These are phyloP conservation scores for Diaporthe sp. DNA, from an alignment of 2,329 filamentous ascomycete genomes.

Conservation along the genomic window DNA sequence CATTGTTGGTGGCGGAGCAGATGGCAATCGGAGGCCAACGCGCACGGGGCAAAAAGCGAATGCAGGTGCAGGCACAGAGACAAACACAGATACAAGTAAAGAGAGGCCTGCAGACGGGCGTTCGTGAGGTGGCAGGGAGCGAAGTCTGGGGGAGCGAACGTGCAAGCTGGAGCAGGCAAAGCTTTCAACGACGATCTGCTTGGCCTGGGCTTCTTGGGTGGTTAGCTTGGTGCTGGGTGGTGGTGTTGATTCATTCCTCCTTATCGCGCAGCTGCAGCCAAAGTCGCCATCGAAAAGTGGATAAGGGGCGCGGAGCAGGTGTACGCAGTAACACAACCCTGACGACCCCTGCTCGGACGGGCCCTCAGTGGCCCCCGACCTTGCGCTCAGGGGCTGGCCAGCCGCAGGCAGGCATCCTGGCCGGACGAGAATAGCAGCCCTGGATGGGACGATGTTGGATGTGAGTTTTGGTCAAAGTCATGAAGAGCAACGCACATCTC, in stretches of 20 bases:
- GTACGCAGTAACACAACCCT: background rate
- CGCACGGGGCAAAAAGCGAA: slow-evolving; percentile 6
- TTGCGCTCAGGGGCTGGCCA: slow-evolving; percentile 13
- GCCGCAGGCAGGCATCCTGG: slow-evolving; percentile 1
- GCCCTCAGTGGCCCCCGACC: slow-evolving; percentile 2
- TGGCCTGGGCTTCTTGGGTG: background rate
- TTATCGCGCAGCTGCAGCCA: slow-evolving; percentile 11
- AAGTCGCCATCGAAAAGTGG: slow-evolving; percentile 21
- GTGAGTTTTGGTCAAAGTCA: slow-evolving; percentile 9
- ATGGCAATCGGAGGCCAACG: slow-evolving; percentile 1
- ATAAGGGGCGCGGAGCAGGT: background rate
- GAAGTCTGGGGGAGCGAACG: background rate
- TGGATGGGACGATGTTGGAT: background rate
- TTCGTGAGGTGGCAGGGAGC: background rate
- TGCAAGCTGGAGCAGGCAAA: background rate
- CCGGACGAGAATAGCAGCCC: slow-evolving; percentile 10
- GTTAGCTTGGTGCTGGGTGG: background rate
- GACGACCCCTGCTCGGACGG: slow-evolving; percentile 15
- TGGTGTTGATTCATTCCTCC: slow-evolving; percentile 30
- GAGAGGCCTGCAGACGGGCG: background rate
- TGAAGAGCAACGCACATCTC: background rate
- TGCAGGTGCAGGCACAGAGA: background rate
- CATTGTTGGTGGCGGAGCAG: slow-evolving; percentile 32
- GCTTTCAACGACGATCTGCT: slow-evolving; percentile 5
- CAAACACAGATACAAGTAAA: background rate